Base-by-base conservation (phyloP, 2,329 filamentous ascomycete genomes). In the Apiospora pterosperma region DNA sequence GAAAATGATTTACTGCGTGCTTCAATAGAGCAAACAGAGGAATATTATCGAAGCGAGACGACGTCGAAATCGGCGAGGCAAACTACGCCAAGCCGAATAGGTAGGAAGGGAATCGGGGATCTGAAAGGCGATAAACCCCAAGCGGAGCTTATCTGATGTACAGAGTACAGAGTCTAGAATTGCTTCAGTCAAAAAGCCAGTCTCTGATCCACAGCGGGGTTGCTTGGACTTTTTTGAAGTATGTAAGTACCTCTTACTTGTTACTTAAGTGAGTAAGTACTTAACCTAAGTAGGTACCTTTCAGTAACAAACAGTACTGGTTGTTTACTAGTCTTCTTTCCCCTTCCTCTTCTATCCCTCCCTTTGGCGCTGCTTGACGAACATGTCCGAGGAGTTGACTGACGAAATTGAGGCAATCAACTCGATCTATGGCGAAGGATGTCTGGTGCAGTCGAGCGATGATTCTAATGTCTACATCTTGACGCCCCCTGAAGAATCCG, bases 331-430 rank as follows among this genome's bases (percentile, higher is more conserved):
- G 12, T 6, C 5, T 52, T 19, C n/a, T 16, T n/a, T 16, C 25
- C 19, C 6, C 12, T 31, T 31, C 3, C 6, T 8, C n/a, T 8
- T 52, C n/a, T 3, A 28, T 5, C 1, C 11, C 41, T 31, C 14
- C n/a, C n/a, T 31, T 52, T 5, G 7, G 10, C 31, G 44, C 44
- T 19, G 44, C 25, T 19, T 55, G 48, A 10, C 48, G 16, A 55
- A 34, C 66, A 86, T 86, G 83, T 85, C 84, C 10, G 83, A 86
- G 67, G 84, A 87, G 68, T 84, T 95, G 31, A 76, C 78, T 60
- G 92, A 96, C 77, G 92, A 96, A 75, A 80, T 94, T 36, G 90
- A 90, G 73, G 92, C 90, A 67, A 90, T 96, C 73, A 96, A 95
- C 77, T 92, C 92, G 63, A 96, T 96, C 69, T 96, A 94, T 78